phyloP scores from a whole-genome alignment of 768 basidiomycete genomes.

The Kwoniella sp. region DNA sequence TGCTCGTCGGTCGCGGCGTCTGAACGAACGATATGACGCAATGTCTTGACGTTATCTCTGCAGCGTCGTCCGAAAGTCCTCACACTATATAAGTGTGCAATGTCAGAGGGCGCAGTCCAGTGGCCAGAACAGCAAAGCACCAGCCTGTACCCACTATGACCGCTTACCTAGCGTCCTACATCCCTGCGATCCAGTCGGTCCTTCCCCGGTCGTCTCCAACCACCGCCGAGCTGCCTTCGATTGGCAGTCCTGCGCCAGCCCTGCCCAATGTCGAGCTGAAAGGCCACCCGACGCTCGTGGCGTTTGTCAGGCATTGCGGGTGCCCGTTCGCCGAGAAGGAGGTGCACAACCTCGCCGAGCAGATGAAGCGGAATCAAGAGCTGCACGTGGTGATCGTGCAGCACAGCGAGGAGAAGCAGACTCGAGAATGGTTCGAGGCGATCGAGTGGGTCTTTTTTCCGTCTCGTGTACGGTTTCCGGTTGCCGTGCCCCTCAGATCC shows the following conservation, averaged over 20 bases:
- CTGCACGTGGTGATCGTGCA: slow-evolving; percentile 6
- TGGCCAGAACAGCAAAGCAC: too few species aligned
- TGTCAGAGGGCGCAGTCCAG: too few species aligned
- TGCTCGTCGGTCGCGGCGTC: too few species aligned
- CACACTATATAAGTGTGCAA: too few species aligned
- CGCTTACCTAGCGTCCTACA: slow-evolving; percentile 1
- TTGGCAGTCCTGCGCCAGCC: too few species aligned
- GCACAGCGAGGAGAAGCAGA: slow-evolving; percentile 2
- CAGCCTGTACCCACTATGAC: not conserved
- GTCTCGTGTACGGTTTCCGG: not conserved
- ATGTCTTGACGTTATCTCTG: too few species aligned
- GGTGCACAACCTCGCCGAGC: not conserved
- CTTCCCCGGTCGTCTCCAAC: slow-evolving; percentile 5
- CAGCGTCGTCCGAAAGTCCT: too few species aligned
- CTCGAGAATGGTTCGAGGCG: slow-evolving; percentile 4
- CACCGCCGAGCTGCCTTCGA: too few species aligned
- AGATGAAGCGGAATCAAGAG: not conserved
- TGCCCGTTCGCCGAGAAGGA: slow-evolving; percentile 12
- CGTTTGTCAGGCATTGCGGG: slow-evolving; percentile 12
- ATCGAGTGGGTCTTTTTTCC: slow-evolving; percentile 2
- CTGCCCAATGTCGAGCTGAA: not conserved
- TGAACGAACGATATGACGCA: too few species aligned
- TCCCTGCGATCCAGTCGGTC: slow-evolving; percentile 4
- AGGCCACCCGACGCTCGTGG: not conserved
- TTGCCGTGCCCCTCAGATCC: not conserved